Base-by-base conservation (phyloP, 495 filamentous ascomycete species). In the Daldinia bambusicola region DNA sequence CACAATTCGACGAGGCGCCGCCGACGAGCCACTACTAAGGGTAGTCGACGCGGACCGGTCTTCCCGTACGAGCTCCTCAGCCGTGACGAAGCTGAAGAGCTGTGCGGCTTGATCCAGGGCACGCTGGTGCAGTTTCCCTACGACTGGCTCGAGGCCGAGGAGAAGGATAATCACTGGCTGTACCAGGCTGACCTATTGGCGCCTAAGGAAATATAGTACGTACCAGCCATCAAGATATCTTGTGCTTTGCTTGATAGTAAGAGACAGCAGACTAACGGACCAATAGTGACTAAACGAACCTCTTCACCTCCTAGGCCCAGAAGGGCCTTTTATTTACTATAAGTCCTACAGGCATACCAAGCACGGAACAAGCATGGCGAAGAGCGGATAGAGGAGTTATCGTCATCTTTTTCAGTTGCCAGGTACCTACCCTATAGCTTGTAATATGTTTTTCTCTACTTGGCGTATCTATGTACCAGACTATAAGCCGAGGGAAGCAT, bases 181-280 rank as follows among this genome's bases (percentile, higher is more conserved):
- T 98, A 98, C 79, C 92, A 92, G 79, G 90, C 98, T 52, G 95
- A 99, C 78, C 91, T 95, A 75, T 88, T 99, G 77, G 96, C 95
- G 70, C 95, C 95, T 56, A 83, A 98, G 81, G 93, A 97, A 81
- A 99, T 99, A 66, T 99, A 98, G 95, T 97, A 87, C 88, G 94
- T 87, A 20, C 41, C 22, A 7, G 36, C 30, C 30, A 36, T 34
- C n/a, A 12, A 1, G 26, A 26, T 26, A 48, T 14, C 2, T 8
- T 37, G 30, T 59, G 18, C 16, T 16, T 36, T 6, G 8, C 12
- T 6, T 13, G 2, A n/a, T 32, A 10, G 6, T 52, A 32, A 34
- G 22, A 16, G 41, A 9, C 34, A 38, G 48, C 14, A 1, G 37
- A 36, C 69, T 72, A 72, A 72, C 64, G 22, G 2, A 32, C 10